Conservation (phyloP, 257 asterid species). For the Solanum raphanifolium region DNA sequence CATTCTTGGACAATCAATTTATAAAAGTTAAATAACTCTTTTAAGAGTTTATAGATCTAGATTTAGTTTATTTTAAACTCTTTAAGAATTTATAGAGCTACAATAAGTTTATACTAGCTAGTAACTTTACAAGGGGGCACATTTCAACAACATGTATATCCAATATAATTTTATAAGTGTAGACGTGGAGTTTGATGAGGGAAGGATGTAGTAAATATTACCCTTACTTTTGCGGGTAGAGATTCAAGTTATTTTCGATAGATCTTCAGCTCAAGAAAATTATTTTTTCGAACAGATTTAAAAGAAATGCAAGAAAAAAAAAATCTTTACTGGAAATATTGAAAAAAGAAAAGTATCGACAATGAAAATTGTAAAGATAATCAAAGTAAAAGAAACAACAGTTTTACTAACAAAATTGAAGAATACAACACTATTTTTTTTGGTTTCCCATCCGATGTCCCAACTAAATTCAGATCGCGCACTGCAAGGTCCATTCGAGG, state of each 20-base stretch:
- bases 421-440: not conserved
- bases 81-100: not conserved
- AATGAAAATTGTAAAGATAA: not conserved
- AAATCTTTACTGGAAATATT: not conserved
- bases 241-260: not conserved
- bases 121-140: not conserved
- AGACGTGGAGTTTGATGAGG: not conserved
- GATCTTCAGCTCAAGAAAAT: not conserved
- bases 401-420: not conserved
- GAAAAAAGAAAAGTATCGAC: not conserved
- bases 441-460: too few relatives aligned
- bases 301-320: not conserved
- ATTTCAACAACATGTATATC: not conserved
- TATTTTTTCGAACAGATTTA: not conserved
- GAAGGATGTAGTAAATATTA: not conserved
- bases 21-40: not conserved
- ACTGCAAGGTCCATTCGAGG: too few relatives aligned
- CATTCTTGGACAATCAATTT: not conserved
- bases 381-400: not conserved
- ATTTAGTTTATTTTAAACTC: not conserved
- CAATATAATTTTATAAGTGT: not conserved
- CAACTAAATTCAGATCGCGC: too few relatives aligned
- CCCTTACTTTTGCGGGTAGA: not conserved
- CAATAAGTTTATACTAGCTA: not conserved
- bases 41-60: not conserved